Base-by-base conservation (phyloP, 1,139 yeast genomes). In the Lodderomyces metapsilosis region DNA sequence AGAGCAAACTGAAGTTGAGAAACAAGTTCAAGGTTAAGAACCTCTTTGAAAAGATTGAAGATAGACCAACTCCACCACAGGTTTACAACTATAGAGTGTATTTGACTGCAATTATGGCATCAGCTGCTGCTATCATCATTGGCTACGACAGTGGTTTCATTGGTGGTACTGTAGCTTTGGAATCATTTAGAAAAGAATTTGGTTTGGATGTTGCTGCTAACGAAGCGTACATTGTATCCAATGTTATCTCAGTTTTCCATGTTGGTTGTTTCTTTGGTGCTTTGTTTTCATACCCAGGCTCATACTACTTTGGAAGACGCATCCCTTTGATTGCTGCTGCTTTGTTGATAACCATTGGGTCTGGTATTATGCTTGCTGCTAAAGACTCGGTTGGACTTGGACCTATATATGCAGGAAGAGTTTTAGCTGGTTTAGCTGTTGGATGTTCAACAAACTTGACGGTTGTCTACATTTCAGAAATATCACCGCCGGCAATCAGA, bases 251-350 rank as follows among this genome's bases (percentile, higher is more conserved):
- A 1, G 71, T 68, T 22, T 69, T 70, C 56, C 75, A 69, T 47
- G 74, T 67, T 20, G 76, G 74, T 8, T 65, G 73, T 43, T 69
- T 70, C 49, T 69, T 68, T 46, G 76, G 76, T 5, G 71, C 74
- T 2, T 54, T 70, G 38, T 52, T 67, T 33, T 66, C 73, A 8
- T 70, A 70, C 44, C 74, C 74, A 3, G 61, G 58, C 38, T 59
- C 70, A 9, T 63, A 58, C 49, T 67, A 64, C 44, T 60, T 54
- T 37, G 76, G 75, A 9, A 58, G 76, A 43, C 57, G 63, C 34
- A 49, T 60, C 20, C 59, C 74, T 9, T 58, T 70, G 43, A 58
- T 66, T 16, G 48, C 58, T 16, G 72, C 71, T 12, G 64, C 71
- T 8, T 48, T 52, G 8, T 51, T 66, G 37, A 60, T 68, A 40